Percentiles rank a stretch among this genome's conserved stretches.
These are phyloP conservation scores for Canna indica DNA, from an alignment of 176 grass and related monocot species.

Conservation along the genomic window DNA sequence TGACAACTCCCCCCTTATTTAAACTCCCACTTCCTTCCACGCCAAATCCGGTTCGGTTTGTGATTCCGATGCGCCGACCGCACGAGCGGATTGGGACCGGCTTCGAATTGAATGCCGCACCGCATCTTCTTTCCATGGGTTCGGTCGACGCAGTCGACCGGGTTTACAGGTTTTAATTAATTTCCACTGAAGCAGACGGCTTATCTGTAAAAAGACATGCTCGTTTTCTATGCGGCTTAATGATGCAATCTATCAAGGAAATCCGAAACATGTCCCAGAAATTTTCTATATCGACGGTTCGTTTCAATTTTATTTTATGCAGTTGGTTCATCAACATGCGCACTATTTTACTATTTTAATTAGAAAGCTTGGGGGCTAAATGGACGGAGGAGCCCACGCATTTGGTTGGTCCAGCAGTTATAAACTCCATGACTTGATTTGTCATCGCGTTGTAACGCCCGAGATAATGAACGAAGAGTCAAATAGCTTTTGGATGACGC, in stretches of 20 bases:
- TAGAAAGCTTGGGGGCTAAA: neutral
- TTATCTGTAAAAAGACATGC: no score
- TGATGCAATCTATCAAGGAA: no score
- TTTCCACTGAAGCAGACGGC: no score
- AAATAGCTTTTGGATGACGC: neutral
- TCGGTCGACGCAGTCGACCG: neutral
- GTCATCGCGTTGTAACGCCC: neutral
- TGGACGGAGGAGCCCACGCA: neutral
- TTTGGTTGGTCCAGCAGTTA: neutral
- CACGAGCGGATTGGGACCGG: constrained; percentile 40
- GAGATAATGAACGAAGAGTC: neutral
- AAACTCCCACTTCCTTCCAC: constrained; percentile 43
- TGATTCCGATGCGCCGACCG: constrained; percentile 92
- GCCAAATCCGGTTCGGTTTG: constrained; percentile 42
- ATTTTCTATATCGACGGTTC: no score
- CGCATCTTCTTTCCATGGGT: neutral
- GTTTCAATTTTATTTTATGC: neutral
- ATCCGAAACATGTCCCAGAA: no score
- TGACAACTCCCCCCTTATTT: constrained; percentile 85
- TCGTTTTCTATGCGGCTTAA: no score
- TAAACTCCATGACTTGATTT: neutral
- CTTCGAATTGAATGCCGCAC: neutral
- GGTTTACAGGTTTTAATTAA: neutral
- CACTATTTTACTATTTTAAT: neutral
- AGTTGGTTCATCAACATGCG: neutral